phyloP scores from a whole-genome alignment of 768 basidiomycete species.

The Suillus luteus region DNA sequence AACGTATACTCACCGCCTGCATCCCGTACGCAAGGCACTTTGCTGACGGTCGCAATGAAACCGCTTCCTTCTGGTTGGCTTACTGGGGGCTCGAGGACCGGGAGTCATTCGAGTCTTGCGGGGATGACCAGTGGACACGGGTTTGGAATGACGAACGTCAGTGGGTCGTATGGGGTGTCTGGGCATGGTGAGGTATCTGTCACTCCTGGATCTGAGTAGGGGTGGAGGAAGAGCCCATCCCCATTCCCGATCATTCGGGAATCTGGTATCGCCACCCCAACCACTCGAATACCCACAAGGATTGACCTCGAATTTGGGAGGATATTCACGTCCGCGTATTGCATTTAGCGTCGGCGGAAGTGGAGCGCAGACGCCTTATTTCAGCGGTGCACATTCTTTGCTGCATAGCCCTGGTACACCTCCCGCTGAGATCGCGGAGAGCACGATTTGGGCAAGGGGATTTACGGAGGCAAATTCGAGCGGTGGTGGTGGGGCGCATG shows the following conservation, averaged over 20 bases:
- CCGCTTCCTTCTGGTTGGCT: constrained; percentile 52
- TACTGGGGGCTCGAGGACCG: neutral
- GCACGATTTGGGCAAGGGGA: constrained; percentile 54
- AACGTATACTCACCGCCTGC: constrained; percentile 51
- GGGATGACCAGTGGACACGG: neutral
- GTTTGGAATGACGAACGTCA: neutral
- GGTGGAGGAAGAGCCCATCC: neutral
- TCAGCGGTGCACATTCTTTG: neutral
- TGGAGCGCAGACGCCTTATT: constrained; percentile 1
- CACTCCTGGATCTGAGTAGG: neutral
- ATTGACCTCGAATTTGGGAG: neutral
- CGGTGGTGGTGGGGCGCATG: neutral
- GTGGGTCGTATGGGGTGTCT: neutral
- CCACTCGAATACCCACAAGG: constrained; percentile 1
- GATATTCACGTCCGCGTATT: constrained; percentile 5
- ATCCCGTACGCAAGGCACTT: constrained; percentile 50
- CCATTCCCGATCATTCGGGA: constrained; percentile 1
- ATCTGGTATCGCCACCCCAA: constrained; percentile 3
- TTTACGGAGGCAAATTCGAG: constrained; percentile 58
- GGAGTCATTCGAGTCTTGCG: neutral
- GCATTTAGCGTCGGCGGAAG: neutral
- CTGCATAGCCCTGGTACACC: constrained; percentile 12
- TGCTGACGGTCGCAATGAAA: constrained; percentile 65
- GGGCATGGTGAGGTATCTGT: neutral
- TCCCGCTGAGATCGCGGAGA: constrained; percentile 28